phyloP scores from a whole-genome alignment of 192 early-diverging fungal species.

The Coemansia sp. region DNA sequence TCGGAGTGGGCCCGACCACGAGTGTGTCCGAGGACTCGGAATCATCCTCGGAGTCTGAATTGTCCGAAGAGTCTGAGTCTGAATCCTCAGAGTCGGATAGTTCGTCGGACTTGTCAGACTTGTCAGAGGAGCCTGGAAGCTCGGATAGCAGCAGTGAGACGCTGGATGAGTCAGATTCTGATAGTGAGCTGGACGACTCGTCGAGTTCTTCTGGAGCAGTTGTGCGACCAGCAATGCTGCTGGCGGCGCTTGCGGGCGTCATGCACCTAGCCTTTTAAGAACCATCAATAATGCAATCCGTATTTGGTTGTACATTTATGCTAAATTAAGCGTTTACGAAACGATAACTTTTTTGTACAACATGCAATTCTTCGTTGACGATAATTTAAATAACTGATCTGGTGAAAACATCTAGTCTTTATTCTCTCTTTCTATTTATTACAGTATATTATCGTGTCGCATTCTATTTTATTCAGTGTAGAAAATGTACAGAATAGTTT shows the following conservation, averaged over 20 bases:
- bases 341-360: too few species aligned
- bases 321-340: too few species aligned
- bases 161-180: background rate
- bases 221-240: conserved; percentile 6
- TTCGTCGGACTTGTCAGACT: background rate
- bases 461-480: background rate
- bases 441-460: background rate
- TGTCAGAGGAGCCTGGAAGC: background rate
- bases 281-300: too few species aligned
- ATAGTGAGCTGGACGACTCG: background rate
- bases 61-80: background rate
- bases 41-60: background rate
- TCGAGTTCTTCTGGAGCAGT: background rate
- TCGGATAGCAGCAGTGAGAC: conserved; percentile 7
- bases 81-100: background rate
- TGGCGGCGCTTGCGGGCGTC: background rate
- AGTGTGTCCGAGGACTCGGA: background rate
- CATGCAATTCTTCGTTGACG: too few species aligned
- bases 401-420: background rate
- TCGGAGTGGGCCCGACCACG: background rate
- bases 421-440: background rate
- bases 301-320: too few species aligned
- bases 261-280: background rate
- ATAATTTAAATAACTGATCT: too few species aligned
- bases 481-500: background rate